Evolutionary conservation across 148 eudicot genomes (phyloP).

Genomic region (Chenopodium quinoa): DNA sequence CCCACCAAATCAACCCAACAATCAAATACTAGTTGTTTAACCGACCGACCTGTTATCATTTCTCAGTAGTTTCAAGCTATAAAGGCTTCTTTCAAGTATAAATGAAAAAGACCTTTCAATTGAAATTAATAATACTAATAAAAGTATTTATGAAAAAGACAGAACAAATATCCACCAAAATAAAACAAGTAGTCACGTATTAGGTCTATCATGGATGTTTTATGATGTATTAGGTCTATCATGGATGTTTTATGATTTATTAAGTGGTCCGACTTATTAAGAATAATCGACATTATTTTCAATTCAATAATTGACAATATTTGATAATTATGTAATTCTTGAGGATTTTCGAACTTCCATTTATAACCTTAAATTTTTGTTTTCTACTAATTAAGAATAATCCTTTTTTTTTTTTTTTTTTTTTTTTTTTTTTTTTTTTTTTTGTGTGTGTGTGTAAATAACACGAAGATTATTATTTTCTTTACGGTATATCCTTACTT

Average conservation of each 20-base stretch:
- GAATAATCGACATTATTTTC: not conserved
- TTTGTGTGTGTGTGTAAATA: too few relatives aligned
- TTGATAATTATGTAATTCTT: not conserved
- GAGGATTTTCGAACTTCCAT: not conserved
- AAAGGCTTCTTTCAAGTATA: not conserved
- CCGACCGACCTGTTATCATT: not conserved
- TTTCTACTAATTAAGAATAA: too few relatives aligned
- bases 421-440: too few relatives aligned
- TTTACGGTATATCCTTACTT: too few relatives aligned
- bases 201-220: not conserved
- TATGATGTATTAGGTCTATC: not conserved
- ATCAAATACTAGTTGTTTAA: not conserved
- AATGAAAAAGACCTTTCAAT: not conserved
- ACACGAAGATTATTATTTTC: too few relatives aligned
- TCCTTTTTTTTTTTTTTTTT: too few relatives aligned
- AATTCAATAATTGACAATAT: too few relatives aligned
- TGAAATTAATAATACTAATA: not conserved
- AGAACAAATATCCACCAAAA: not conserved
- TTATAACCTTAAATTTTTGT: not conserved
- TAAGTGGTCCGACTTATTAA: not conserved
- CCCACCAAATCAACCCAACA: slow-evolving; percentile 14
- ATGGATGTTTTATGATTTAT: not conserved
- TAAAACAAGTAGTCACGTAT: not conserved
- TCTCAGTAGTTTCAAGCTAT: not conserved
- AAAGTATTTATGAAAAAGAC: not conserved